Base-by-base conservation (phyloP, 768 basidiomycete genomes). In the Dentipellis sp. region DNA sequence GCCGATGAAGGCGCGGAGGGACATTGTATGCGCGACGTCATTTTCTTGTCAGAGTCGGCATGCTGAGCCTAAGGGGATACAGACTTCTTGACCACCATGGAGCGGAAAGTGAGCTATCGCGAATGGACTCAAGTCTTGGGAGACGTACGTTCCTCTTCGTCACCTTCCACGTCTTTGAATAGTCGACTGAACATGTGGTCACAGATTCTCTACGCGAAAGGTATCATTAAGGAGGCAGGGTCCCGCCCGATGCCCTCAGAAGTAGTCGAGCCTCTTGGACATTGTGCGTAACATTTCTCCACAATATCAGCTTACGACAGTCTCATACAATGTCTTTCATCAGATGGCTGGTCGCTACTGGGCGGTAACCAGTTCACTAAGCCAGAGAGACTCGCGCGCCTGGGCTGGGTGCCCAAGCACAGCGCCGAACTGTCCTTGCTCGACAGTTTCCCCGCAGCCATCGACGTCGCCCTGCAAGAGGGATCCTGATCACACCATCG, bases 1-100 rank as follows among this genome's bases (percentile, higher is more conserved):
- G 74, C 75, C 2, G 72, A 73, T 29, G 72, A 75, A 53, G 75
- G 74, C 1, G 62, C 64, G 4, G 67, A 75, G 48, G 76, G 75
- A 17, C 60, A 73, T 47, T 77, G 75, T 76, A 55, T 57, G 73
- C 65, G 7, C 10, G 16, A 45, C n/a, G 42, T 19, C 14, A 38
- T 29, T 29, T 6, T 3, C 29, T 29, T 29, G 29, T 6, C 6
- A 29, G 3, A 6, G 6, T 29, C 29, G 29, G 29, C 29, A 6
- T 29, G 6, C 29, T 29, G 29, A 29, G 60, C 50, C 14, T 16
- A 29, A 14, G 4, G 21, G 37, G 10, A 10, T 11, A 11, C 50
- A 75, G 75, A 76, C 58, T 75, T 75, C 55, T 53, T 63, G 9
- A 59, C 40, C 50, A 63, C 64, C 36, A 23, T 50, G 48, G 67